Percentiles rank a stretch among this genome's conserved stretches.
Evolutionary conservation across 2,329 filamentous ascomycete genomes (phyloP).

Genomic region (Colletotrichum eremochloae): DNA sequence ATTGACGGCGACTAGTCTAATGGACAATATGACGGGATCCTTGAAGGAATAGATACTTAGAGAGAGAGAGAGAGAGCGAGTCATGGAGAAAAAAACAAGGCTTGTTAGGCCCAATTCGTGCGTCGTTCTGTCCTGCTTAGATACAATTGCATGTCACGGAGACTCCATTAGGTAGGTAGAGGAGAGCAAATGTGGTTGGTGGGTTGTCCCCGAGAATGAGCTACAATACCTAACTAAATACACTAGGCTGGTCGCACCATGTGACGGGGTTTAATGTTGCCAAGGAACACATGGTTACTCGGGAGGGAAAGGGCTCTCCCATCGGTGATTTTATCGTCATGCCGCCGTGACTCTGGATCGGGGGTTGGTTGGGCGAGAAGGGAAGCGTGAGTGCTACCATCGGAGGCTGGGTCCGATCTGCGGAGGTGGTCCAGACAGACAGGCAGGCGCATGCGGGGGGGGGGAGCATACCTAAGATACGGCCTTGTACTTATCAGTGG

Average conservation of each 20-base stretch:
- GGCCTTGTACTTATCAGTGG: conserved; percentile 1
- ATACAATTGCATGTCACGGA: not conserved
- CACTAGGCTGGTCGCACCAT: conserved; percentile 6
- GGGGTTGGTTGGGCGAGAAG: not conserved
- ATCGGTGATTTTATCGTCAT: conserved; percentile 3
- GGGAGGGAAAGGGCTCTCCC: conserved; percentile 2
- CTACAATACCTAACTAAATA: not conserved
- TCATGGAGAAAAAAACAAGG: not conserved
- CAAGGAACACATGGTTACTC: not conserved
- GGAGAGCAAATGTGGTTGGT: not conserved
- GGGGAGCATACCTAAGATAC: not conserved
- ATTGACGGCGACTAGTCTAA: not conserved
- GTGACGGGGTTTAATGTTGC: conserved; percentile 12
- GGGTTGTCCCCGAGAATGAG: not conserved
- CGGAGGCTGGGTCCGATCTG: conserved; percentile 12
- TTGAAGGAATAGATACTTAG: conserved; percentile 1
- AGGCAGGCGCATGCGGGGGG: not conserved
- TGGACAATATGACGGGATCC: not conserved
- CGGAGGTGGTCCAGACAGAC: conserved; percentile 9
- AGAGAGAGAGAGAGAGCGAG: not conserved
- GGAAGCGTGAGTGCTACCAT: not conserved
- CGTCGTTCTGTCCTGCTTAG: not conserved
- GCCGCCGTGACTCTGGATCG: not conserved
- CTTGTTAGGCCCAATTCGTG: not conserved
- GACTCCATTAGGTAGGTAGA: not conserved